Base-by-base conservation (phyloP, 2,329 filamentous ascomycete genomes). In the Alternaria consortialis region DNA sequence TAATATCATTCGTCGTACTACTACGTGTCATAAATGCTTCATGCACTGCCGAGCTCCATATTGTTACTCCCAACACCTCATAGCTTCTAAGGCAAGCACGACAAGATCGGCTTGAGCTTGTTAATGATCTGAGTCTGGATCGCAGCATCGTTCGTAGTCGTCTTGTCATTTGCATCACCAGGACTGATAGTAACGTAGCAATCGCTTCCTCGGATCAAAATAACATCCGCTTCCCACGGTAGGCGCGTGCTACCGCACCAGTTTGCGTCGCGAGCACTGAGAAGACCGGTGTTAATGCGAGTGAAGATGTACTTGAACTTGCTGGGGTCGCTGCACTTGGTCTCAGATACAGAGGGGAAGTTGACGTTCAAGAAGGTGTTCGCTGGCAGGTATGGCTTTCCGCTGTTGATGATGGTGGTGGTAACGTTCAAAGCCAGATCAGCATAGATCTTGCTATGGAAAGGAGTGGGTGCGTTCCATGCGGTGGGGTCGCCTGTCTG, bases 351-450 rank as follows among this genome's bases (percentile, higher is more conserved):
- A 58, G 81, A 76, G 5, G 87, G 87, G 69, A 90, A 90, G 78
- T 92, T 92, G 68, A 92, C 88, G 66, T 91, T 92, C 32, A 92
- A 82, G 74, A 84, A 91, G 3, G 86, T 82, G 46, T 84, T 82
- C 0, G 80, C 69, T 0, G 90, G 89, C 4, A 92, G 81, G 70
- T 90, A 91, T 0, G 90, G 90, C 39, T 81, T 81, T 39, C 88
- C 88, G 0, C 84, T 82, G 1, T 76, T 80, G 29, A 90, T 72
- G 39, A 92, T 70, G 3, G 80, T 80, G 52, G 85, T 78, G 7
- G 87, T 88, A 6, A 92, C 71, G 27, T 84, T 86, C 12, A 84
- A 79, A 1, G 89, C 85, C 5, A 91, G 82, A 53, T 89, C 82
- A 3, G 87, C 88, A 68, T 92, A 92, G n/a, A 91, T 76, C 12